Conservation (phyloP, 306 rosid species). For the Geum urbanum region DNA sequence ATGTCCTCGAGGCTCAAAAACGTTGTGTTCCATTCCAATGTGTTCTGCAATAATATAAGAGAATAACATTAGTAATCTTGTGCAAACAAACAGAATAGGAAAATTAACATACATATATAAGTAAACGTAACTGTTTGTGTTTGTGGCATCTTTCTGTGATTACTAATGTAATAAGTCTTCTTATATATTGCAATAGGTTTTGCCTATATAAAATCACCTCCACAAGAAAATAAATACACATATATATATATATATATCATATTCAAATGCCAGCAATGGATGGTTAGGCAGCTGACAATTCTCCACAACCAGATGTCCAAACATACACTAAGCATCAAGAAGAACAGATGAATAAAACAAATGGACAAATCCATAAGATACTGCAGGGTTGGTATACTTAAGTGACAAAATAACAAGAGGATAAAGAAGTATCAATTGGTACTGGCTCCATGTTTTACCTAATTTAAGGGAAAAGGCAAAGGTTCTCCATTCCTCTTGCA, state of each 20-base stretch:
- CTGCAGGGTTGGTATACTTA: background rate
- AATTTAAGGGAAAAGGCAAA: background rate
- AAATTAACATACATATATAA: background rate
- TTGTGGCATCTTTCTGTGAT: background rate
- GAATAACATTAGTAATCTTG: background rate
- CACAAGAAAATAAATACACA: background rate
- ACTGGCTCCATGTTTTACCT: constrained; percentile 1
- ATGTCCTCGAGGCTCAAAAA: constrained; percentile 43
- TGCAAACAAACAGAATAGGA: background rate
- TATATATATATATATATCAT: background rate
- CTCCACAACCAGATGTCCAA: constrained; percentile 1
- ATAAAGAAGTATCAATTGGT: background rate
- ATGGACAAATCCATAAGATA: background rate
- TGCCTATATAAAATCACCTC: background rate
- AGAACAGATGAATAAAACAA: constrained; percentile 3
- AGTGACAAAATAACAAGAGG: background rate
- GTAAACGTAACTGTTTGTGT: no score
- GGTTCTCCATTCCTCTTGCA: no score
- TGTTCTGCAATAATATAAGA: constrained; percentile 30
- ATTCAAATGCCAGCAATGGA: constrained; percentile 1
- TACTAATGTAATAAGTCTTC: no score
- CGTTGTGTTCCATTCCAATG: constrained; percentile 37
- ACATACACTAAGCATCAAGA: constrained; percentile 17
- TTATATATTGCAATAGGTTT: background rate
- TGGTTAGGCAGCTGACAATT: background rate